Base-by-base conservation (phyloP, 2,329 filamentous ascomycete genomes). In the Cytospora schulzeri region DNA sequence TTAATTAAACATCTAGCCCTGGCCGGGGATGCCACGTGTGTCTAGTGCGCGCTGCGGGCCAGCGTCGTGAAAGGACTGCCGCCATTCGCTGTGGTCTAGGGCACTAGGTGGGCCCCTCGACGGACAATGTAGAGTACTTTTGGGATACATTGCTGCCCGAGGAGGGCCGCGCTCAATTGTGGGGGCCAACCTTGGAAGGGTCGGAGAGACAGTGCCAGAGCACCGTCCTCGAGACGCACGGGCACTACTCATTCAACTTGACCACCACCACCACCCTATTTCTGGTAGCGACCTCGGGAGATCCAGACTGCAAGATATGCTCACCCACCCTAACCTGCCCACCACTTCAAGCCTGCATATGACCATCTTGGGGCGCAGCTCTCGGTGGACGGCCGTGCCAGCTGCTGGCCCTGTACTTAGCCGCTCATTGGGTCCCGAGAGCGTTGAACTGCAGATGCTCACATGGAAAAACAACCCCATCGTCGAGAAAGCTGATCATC, bases 11-110 rank as follows among this genome's bases (percentile, higher is more conserved):
- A 55, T 61, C 52, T 62, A 52, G 52, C 52, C 60, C 52, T 62
- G 60, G 55, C 60, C 60, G 60, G 60, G 60, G 38, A n/a, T 62
- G 60, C 60, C 60, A 62, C 60, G 60, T 62, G 60, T 62, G 52
- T 56, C 60, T 62, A 56, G 60, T 56, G 60, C 52, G 60, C 52
- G 29, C 38, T 62, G 60, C 52, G 60, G 60, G 60, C n/a, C 38
- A 62, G 52, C 60, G 52, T 33, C 52, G 52, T 56, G 22, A 53
- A 31, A 31, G 54, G 60, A n/a, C 19, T 22, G 45, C 45, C 45
- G n/a, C 45, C 45, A 22, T 48, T 24, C 45, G 45, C 45, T 48
- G n/a, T 24, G n/a, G n/a, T 12, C 45, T n/a, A 48, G 45, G 9
- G n/a, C 19, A 45, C 4, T 8, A 19, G 41, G n/a, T 45, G 41